Percentiles rank a stretch among this genome's conserved stretches.
Evolutionary conservation across 345 rosid genomes (phyloP).

Genomic region (rapeseed (Brassica napus)): DNA sequence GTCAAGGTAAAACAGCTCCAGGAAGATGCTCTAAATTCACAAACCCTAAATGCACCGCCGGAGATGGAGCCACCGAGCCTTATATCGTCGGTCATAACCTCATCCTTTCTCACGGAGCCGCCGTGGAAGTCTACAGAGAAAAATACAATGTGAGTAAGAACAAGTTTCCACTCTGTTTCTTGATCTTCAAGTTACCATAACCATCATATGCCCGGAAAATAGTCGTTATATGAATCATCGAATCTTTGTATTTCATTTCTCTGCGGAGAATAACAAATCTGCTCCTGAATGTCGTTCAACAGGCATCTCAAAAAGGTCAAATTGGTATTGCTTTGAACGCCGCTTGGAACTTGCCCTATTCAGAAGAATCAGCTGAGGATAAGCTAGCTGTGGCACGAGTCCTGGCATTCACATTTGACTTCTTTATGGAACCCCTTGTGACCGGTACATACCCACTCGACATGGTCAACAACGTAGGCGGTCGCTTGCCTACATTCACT

Average conservation of each 20-base stretch:
- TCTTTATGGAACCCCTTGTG: neutral
- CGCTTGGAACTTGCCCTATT: neutral
- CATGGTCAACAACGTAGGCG: neutral
- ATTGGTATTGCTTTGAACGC: neutral
- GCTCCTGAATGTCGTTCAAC: neutral
- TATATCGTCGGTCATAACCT: neutral
- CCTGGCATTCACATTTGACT: neutral
- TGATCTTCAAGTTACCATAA: neutral
- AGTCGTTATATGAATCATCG: neutral
- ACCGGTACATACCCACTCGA: neutral
- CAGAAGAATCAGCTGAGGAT: neutral
- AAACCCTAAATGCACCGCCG: neutral
- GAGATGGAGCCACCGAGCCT: conserved; percentile 1
- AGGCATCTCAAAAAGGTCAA: neutral
- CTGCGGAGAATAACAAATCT: neutral
- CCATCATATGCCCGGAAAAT: neutral
- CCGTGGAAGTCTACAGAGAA: neutral
- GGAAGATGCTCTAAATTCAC: conserved; percentile 2
- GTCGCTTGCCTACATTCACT: neutral
- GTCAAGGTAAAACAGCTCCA: neutral
- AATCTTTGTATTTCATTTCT: neutral
- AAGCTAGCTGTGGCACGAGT: neutral
- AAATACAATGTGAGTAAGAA: neutral
- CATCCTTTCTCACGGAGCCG: neutral
- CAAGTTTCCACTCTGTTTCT: neutral